Evolutionary conservation across 345 rosid genomes (phyloP).

Genomic region (Linum usitatissimum): DNA sequence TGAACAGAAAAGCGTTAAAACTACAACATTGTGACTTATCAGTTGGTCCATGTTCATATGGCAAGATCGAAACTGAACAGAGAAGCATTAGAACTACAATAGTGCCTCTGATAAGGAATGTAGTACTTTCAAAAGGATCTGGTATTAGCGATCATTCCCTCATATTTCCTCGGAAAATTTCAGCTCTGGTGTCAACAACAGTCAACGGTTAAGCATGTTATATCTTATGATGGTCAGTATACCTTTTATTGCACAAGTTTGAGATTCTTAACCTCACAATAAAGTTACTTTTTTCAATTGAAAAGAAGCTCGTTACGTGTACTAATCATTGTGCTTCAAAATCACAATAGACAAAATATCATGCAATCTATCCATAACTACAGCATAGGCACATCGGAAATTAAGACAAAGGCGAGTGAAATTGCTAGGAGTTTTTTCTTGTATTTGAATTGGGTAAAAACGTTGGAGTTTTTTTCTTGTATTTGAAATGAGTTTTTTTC

Average conservation of each 20-base stretch:
- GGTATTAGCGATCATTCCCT: conserved; percentile 31
- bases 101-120: conserved; percentile 61
- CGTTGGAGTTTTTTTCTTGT: no score
- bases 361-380: conserved; percentile 81
- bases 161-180: conserved; percentile 83
- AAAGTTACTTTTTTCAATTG: conserved; percentile 78
- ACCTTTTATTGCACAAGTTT: conserved; percentile 48
- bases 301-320: no score
- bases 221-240: no score
- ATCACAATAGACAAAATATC: conserved; percentile 88
- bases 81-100: conserved; percentile 89
- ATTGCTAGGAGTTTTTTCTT: not conserved
- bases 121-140: conserved; percentile 38
- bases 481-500: no score
- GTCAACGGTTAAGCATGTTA: conserved; percentile 81
- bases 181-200: conserved; percentile 75
- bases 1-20: no score
- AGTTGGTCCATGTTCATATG: conserved; percentile 98
- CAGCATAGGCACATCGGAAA: conserved; percentile 70
- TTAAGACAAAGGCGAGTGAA: conserved; percentile 63
- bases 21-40: no score
- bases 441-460: not conserved
- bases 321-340: conserved; percentile 89
- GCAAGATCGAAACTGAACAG: conserved; percentile 98
- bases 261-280: conserved; percentile 86